Evolutionary conservation across 2,329 filamentous ascomycete genomes (phyloP), one percentile per base, ranked within the genome.

Genomic region (Paraphoma sp.): DNA sequence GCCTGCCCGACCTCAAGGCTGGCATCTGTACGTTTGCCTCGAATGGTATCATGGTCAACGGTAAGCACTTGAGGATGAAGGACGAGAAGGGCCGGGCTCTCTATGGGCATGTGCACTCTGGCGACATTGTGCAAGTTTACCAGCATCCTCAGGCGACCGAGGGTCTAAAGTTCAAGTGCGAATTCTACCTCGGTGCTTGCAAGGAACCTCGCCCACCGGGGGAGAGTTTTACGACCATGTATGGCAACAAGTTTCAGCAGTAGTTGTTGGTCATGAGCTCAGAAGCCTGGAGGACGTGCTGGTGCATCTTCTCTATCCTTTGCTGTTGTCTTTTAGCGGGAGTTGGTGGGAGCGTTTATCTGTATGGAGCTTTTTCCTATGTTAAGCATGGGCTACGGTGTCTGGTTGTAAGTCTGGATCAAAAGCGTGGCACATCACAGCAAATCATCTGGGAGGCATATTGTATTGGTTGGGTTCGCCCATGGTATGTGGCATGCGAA

Each of bases 1-100:
- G 76, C 14, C 67, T 86, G 1, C 75, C 76, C 1, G 83, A 86
- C 11, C 80, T 88, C 1, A 88, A 88, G 65, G 83, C 86, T 4
- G 89, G 93, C 59, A 87, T 97, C 48, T 89, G 89, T 1, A 96
- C 92, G 3, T 92, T 93, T 66, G 89, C 91, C 4, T 89, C 87
- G 6, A 81, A 82, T 29, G 91, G 92, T 17, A 91, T 97, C 59
- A 84, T 81, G 63, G 83, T 98, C 70, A 97, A 97, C 68, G 87
- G 86, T 29, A 82, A 86, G n/a, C 80, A 82, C 41, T 78, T 97
- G 23, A 83, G 83, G 57, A 82, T 85, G 54, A 82, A 83, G 2
- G 77, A 80, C 28, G 81, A 82, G 0, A 80, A 79, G 9, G 80
- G 82, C 9, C 81, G 80, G 12, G 77, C 79, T 18, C 78, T 86